Evolutionary conservation across 1,284 basidiomycete species (phyloP), one percentile per base, ranked within the genome.

Genomic region (Paramarasmius palmivorus): DNA sequence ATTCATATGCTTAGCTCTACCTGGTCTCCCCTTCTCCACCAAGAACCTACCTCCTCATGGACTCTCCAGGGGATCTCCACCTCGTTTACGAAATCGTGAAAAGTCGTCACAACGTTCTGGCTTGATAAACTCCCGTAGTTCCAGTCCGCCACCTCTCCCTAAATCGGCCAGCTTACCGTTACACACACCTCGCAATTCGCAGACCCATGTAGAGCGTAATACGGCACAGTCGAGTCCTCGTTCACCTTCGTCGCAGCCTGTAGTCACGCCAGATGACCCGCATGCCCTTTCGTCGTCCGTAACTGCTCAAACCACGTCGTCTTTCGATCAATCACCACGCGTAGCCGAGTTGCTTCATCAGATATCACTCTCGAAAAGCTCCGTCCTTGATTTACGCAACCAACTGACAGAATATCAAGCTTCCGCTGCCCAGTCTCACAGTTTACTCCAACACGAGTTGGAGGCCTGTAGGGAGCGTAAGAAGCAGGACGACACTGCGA

Each of bases 401-500:
- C 94, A 97, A 65, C 79, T 97, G 12, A 71, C 77, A 5, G 84
- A 93, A 51, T 83, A 85, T 59, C 83, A 88, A 60, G 68, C 78
- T 26, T 71, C 79, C 19, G 81, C 90, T 8, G 73, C 81, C 1
- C 77, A 84, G 29, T 82, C 87, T 17, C 91, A 85, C 63, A 71
- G 78, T 25, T 69, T 75, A 20, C 79, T 98, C 36, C 85, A 92
- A 64, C 68, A 71, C 5, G 88, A 93, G 61, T 77, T 98, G 36
- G 86, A 89, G 29, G 78, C 83, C 20, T 82, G 90, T 47, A 83
- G 94, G 17, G 82, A 81, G 50, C 81, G 82, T 56, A 94, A 94
- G 68, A 88, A 88, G 46, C 83, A 88, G 58, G 95, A 98, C 66
- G 96, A 98, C 62, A 76, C 77, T 2, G 81, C 83, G 23, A 83